Conservation (phyloP, 768 basidiomycete genomes). For the Hortiboletus flavorubellus region DNA sequence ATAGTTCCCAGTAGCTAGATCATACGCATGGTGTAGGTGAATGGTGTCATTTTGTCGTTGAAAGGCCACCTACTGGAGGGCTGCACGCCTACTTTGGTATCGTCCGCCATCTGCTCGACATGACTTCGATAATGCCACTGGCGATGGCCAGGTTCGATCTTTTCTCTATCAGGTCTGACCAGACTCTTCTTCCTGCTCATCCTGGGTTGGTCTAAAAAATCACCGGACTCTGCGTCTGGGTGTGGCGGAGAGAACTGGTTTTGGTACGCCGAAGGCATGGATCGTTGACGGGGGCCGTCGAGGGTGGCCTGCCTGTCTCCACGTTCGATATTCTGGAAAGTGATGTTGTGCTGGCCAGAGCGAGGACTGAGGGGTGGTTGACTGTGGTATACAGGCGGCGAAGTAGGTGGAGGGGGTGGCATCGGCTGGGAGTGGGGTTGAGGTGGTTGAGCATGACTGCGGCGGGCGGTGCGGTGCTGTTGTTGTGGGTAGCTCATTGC, state of each 20-base stretch:
- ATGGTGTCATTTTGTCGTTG: neutral
- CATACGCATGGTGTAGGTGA: conserved; percentile 4
- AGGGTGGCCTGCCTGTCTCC: conserved; percentile 63
- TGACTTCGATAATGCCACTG: conserved; percentile 93
- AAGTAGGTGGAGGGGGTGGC: conserved; percentile 17
- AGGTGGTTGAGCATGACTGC: conserved; percentile 34
- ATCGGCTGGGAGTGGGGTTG: conserved; percentile 21
- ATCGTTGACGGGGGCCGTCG: conserved; percentile 51
- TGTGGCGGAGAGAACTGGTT: conserved; percentile 42
- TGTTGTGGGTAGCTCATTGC: conserved; percentile 41
- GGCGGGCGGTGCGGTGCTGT: conserved; percentile 35
- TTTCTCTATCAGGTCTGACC: conserved; percentile 90
- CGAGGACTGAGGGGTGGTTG: conserved; percentile 22
- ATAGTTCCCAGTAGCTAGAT: conserved; percentile 72
- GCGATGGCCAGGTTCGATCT: conserved; percentile 91
- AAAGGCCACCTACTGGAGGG: conserved; percentile 68
- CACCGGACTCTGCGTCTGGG: conserved; percentile 31
- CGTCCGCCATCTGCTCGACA: conserved; percentile 73
- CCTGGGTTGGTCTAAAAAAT: conserved; percentile 44
- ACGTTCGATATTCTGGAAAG: conserved; percentile 66
- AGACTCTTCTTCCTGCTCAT: conserved; percentile 87
- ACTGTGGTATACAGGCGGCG: conserved; percentile 15
- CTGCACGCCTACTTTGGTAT: conserved; percentile 67
- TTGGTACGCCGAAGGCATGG: conserved; percentile 44
- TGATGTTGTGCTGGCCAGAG: conserved; percentile 44